Conservation (phyloP, 768 basidiomycete genomes). For the Boletus rex-veris region DNA sequence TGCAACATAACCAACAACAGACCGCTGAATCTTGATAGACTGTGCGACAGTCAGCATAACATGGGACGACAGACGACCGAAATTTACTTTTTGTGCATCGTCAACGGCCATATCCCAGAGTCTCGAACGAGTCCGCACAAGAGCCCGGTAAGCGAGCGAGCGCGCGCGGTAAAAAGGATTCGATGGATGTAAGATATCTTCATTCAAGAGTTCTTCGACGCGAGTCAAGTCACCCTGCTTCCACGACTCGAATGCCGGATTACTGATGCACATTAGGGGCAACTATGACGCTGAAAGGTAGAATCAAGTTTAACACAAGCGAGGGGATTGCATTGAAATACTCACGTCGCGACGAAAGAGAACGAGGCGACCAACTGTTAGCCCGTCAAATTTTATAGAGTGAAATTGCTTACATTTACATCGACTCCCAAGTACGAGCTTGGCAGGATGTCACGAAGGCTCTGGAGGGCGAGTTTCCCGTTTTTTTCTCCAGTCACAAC, state of each 20-base stretch:
- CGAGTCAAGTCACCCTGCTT: not conserved
- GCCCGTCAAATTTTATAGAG: not conserved
- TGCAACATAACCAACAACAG: conserved; percentile 11
- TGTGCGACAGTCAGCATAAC: not conserved
- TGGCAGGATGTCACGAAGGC: not conserved
- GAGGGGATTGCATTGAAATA: rapidly evolving
- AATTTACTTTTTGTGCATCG: conserved; percentile 5
- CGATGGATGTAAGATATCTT: not conserved
- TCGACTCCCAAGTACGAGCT: not conserved
- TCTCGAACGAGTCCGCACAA: not conserved
- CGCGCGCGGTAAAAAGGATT: not conserved
- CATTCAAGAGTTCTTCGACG: not conserved
- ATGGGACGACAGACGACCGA: rapidly evolving
- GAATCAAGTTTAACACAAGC: not conserved
- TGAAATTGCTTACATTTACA: not conserved
- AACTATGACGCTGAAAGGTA: not conserved
- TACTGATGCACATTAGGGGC: not conserved
- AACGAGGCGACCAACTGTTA: not conserved
- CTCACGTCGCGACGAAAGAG: not conserved
- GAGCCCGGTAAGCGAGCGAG: conserved; percentile 1
- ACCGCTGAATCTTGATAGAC: conserved; percentile 6
- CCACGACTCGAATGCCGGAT: not conserved
- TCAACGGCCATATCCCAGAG: not conserved
- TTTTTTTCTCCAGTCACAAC: not conserved
- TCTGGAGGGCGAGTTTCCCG: not conserved